A percentile compares a stretch with the other conserved stretches of the same genome.
phyloP scores from a whole-genome alignment of 805 yeast genomes.

The Cyberlindnera amylophila region DNA sequence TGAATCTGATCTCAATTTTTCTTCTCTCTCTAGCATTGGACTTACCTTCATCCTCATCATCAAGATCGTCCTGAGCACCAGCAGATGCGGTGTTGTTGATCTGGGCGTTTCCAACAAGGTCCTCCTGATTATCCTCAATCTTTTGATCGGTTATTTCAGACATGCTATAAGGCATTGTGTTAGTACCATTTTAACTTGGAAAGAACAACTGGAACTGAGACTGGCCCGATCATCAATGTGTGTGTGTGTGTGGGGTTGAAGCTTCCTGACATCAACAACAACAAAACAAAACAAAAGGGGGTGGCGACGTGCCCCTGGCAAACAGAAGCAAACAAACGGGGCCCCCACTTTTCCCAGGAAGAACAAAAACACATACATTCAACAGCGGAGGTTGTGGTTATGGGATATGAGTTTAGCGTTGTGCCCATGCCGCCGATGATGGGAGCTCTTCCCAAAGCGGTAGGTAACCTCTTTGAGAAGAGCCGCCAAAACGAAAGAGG shows the following conservation, averaged over 20 bases:
- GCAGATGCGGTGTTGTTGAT: constrained; percentile 7
- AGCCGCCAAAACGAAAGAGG: constrained; percentile 5
- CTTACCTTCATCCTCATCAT: constrained; percentile 47
- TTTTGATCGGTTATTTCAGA: constrained; percentile 27
- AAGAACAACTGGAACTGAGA: too few relatives aligned
- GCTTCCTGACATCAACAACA: too few relatives aligned
- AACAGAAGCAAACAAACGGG: too few relatives aligned
- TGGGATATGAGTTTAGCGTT: too few relatives aligned
- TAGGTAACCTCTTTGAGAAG: constrained; percentile 20
- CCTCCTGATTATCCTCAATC: constrained; percentile 23
- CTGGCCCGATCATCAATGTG: too few relatives aligned
- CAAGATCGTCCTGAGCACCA: constrained; percentile 29
- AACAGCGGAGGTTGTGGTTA: too few relatives aligned
- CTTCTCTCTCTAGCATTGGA: constrained; percentile 56
- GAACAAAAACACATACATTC: too few relatives aligned
- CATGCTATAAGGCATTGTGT: constrained; percentile 14
- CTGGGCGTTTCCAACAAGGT: constrained; percentile 18
- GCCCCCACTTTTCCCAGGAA: too few relatives aligned
- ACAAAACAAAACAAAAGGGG: too few relatives aligned
- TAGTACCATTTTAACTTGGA: too few relatives aligned
- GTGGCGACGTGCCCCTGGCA: too few relatives aligned
- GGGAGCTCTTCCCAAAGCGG: constrained; percentile 21
- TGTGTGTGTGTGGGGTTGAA: too few relatives aligned
- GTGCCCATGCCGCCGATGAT: background rate
- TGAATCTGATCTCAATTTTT: constrained; percentile 94